A percentile compares a stretch with the other conserved stretches of the same genome.
Conservation (phyloP, 805 yeast species). For the Cyberlindnera subsufficiens region DNA sequence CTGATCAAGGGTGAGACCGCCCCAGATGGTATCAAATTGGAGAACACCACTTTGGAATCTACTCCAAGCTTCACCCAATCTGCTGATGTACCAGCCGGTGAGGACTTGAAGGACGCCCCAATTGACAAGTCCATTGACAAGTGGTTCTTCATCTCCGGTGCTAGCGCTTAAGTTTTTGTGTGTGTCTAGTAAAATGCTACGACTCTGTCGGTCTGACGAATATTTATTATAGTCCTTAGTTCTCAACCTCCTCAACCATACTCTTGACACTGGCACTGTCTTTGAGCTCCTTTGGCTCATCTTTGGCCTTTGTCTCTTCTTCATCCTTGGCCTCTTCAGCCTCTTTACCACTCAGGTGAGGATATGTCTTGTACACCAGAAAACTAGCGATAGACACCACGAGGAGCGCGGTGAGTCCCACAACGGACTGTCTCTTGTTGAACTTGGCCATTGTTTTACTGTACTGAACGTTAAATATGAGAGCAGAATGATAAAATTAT, state of each 20-base stretch:
- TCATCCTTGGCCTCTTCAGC: neutral
- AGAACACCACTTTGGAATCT: slow-evolving; percentile 64
- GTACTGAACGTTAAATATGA: too few relatives aligned
- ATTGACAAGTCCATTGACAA: slow-evolving; percentile 95
- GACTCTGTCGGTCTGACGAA: neutral
- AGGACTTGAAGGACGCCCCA: slow-evolving; percentile 79
- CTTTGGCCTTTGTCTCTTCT: neutral
- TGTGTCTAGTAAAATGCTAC: neutral
- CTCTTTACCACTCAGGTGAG: slow-evolving; percentile 8
- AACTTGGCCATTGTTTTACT: slow-evolving; percentile 7
- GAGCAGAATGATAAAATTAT: too few relatives aligned
- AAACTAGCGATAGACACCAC: slow-evolving; percentile 13
- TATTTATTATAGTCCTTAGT: neutral
- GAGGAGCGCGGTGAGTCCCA: slow-evolving; percentile 8
- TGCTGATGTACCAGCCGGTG: slow-evolving; percentile 60
- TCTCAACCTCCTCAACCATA: neutral
- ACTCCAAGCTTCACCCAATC: slow-evolving; percentile 49
- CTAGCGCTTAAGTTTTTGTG: slow-evolving; percentile 36
- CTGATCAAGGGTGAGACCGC: slow-evolving; percentile 62
- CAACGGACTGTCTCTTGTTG: slow-evolving; percentile 11
- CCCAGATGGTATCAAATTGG: slow-evolving; percentile 63
- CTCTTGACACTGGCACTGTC: neutral
- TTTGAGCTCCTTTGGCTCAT: neutral
- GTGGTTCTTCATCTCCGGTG: slow-evolving; percentile 97
- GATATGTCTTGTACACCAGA: slow-evolving; percentile 13